Conservation (phyloP, 495 filamentous ascomycete species). For the Xanthoparmelia taractica region DNA sequence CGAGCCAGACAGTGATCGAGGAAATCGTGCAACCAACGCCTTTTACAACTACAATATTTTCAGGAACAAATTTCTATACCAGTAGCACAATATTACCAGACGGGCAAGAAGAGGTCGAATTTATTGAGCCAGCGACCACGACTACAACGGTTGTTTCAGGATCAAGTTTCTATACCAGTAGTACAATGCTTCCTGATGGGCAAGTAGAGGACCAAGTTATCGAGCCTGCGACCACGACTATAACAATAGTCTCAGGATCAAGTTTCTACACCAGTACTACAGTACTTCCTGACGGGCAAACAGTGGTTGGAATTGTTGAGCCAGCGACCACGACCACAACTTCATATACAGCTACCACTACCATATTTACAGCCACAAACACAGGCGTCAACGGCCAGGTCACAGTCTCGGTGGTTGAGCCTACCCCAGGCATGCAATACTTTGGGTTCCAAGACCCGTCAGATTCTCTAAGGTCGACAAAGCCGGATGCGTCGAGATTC, state of each 20-base stretch:
- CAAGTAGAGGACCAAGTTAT: background rate
- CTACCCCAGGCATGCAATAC: conserved; percentile 4
- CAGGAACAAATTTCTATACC: background rate
- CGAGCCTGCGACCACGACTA: background rate
- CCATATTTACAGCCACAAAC: background rate
- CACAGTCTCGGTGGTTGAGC: background rate
- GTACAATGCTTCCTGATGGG: background rate
- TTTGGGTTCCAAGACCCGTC: background rate
- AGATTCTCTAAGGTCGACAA: background rate
- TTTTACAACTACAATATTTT: background rate
- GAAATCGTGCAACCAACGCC: background rate
- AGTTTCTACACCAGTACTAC: background rate
- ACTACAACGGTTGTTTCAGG: background rate
- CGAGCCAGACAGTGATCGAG: background rate
- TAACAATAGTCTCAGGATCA: background rate
- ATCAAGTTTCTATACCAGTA: background rate
- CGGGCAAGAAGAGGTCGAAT: background rate
- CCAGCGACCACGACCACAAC: background rate
- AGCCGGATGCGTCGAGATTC: background rate
- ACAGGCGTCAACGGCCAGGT: background rate
- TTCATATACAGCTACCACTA: background rate
- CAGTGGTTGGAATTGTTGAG: background rate
- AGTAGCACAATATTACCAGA: background rate
- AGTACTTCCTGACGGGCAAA: background rate
- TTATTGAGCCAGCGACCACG: background rate